Conservation (phyloP, 2,329 filamentous ascomycete species). For the Fonsecaea monophora region DNA sequence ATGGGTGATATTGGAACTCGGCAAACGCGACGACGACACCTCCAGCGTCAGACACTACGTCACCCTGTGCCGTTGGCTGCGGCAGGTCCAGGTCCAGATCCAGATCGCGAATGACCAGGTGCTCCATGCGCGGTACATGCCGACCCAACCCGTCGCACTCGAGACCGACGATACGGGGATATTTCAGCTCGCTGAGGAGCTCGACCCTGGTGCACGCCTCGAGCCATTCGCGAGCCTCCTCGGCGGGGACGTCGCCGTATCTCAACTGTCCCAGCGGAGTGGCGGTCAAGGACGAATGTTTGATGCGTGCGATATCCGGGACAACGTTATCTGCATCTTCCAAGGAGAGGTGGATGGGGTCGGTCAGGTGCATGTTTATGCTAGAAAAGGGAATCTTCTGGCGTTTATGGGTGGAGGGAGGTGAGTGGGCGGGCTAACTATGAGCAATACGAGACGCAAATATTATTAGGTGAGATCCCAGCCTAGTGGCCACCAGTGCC, state of each 20-base stretch:
- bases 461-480: neutral
- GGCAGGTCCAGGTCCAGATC: constrained; percentile 8
- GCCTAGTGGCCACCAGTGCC: too few relatives aligned
- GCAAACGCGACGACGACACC: constrained; percentile 20
- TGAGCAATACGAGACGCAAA: too few relatives aligned
- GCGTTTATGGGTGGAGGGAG: too few relatives aligned
- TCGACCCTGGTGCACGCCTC: constrained; percentile 8
- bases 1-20: constrained; percentile 26
- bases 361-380: constrained; percentile 10
- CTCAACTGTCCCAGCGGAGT: constrained; percentile 21
- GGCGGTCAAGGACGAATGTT: constrained; percentile 13
- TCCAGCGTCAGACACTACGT: neutral
- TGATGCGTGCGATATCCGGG: constrained; percentile 20
- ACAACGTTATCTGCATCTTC: neutral
- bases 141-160: constrained; percentile 10
- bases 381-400: too few relatives aligned
- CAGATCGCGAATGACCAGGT: constrained; percentile 22
- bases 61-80: too few relatives aligned
- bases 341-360: neutral
- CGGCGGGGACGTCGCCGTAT: constrained; percentile 15
- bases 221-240: constrained; percentile 21
- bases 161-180: constrained; percentile 19
- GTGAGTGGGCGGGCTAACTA: too few relatives aligned
- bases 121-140: constrained; percentile 16
- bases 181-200: constrained; percentile 2